These are phyloP conservation scores for Pichia cactophila DNA, from an alignment of 1,139 yeast genomes.

Conservation along the genomic window DNA sequence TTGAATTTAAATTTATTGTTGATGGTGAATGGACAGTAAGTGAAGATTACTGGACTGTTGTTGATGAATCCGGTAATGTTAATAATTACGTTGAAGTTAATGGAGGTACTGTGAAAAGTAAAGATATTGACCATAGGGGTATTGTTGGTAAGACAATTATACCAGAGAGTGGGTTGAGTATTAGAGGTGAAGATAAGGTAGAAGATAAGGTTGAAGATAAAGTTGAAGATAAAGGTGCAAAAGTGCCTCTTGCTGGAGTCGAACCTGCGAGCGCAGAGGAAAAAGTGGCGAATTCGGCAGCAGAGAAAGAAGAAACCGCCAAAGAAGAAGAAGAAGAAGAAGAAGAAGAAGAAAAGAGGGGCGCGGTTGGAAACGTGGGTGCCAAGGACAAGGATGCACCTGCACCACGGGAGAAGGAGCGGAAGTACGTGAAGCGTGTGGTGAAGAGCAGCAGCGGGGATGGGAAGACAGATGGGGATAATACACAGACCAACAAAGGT, in stretches of 20 bases:
- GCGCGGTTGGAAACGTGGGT: constrained; percentile 35
- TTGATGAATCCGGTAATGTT: constrained; percentile 47
- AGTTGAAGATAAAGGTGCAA: no score
- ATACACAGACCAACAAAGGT: not conserved
- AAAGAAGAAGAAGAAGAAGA: no score
- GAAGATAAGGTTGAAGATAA: no score
- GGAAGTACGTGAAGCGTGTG: not conserved
- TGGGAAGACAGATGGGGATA: constrained; percentile 1
- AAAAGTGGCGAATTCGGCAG: not conserved
- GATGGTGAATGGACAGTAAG: constrained; percentile 56
- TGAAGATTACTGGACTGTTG: constrained; percentile 36
- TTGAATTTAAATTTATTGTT: constrained; percentile 63
- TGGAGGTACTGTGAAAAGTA: not conserved
- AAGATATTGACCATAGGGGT: constrained; percentile 1
- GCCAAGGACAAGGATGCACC: constrained; percentile 37
- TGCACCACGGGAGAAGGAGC: constrained; percentile 4
- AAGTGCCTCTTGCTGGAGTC: not conserved
- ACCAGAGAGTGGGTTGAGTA: constrained; percentile 44
- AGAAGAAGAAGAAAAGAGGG: not conserved
- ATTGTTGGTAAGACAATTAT: constrained; percentile 26
- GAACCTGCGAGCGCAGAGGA: not conserved
- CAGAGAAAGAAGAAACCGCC: not conserved
- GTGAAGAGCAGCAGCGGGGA: not conserved
- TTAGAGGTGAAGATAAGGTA: not conserved
- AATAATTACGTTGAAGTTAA: constrained; percentile 49